Base-by-base conservation (phyloP, 805 yeast species). In the Saccharomycopsis fibuligera region DNA sequence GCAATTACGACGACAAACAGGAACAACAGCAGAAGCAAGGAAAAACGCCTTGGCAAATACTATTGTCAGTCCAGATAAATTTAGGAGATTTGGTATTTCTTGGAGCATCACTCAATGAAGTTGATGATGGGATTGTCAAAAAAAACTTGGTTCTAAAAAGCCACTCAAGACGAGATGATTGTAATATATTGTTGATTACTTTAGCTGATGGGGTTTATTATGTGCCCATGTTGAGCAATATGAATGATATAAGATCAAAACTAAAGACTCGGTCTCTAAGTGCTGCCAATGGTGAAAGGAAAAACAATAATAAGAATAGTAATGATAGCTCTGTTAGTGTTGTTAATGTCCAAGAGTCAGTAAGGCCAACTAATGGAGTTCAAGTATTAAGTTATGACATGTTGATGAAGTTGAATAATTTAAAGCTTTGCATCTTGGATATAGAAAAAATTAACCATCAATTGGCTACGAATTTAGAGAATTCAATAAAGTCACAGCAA, bases 371-470 rank as follows among this genome's bases (percentile, higher is more conserved):
- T 22, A 21, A 25, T 3, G 56, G 31, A 9, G 60, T 59, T 42
- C 35, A 35, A 12, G 59, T 68, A 10, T 58, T 68, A 47, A 54
- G 68, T 0, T 68, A 62, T 50, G 71, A 67, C 45, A 70, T 65
- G 45, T 63, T 66, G 5, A 65, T 68, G 69, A 67, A 65, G 41
- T 47, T 68, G 50, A 63, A 67, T 42, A 68, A 67, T 38, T 57
- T 63, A 22, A 63, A 67, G 10, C 51, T 61, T n/a, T 66, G 70
- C 49, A 59, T 67, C 2, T 49, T 55, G 17, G 73, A 68, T 47
- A 50, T 65, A 17, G 45, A 46, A 39, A 47, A 35, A 9, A 50
- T 48, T n/a, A 50, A 47, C 25, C 14, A 50, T 35, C 49, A 48
- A 21, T 35, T 50, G 16, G 27, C 31, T n/a, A 8, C 6, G 10